Conservation (phyloP, 2,329 filamentous ascomycete species). For the Zymoseptoria pseudotritici region DNA sequence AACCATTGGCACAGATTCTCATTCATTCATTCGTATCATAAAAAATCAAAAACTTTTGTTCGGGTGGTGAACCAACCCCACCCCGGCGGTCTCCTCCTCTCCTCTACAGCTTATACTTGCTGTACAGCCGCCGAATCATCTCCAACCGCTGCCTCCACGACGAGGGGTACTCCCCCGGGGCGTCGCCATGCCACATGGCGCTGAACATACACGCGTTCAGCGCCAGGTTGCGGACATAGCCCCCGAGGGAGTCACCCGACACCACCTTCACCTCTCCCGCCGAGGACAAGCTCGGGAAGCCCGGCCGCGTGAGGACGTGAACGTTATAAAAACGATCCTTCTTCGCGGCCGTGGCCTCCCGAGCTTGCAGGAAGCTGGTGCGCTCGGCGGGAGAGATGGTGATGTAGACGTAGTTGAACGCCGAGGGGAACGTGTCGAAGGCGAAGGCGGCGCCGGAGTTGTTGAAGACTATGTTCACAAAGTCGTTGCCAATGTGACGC, state of each 20-base stretch:
- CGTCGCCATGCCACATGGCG: conserved; percentile 69
- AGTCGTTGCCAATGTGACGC: conserved; percentile 92
- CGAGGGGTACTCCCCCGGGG: conserved; percentile 61
- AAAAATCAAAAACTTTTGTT: not conserved
- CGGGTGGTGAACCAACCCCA: not conserved
- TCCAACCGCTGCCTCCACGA: conserved; percentile 83
- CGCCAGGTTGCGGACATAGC: conserved; percentile 79
- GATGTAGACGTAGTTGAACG: conserved; percentile 96
- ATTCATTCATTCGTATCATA: not conserved
- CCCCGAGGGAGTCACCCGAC: conserved; percentile 70
- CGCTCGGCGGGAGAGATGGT: conserved; percentile 84
- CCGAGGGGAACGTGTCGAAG: conserved; percentile 86
- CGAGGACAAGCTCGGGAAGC: conserved; percentile 86
- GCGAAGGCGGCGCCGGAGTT: conserved; percentile 80
- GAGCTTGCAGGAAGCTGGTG: conserved; percentile 63
- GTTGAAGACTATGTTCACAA: conserved; percentile 97
- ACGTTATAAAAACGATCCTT: conserved; percentile 70
- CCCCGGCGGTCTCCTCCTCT: not conserved
- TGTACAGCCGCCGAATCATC: conserved; percentile 75
- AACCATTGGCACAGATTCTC: not conserved
- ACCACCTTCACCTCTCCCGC: conserved; percentile 85
- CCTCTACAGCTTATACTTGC: conserved; percentile 39
- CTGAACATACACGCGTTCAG: conserved; percentile 93
- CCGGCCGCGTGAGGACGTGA: conserved; percentile 77
- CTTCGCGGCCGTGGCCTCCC: conserved; percentile 34